Conservation (phyloP, 805 yeast genomes). For the Cyberlindnera petersonii region DNA sequence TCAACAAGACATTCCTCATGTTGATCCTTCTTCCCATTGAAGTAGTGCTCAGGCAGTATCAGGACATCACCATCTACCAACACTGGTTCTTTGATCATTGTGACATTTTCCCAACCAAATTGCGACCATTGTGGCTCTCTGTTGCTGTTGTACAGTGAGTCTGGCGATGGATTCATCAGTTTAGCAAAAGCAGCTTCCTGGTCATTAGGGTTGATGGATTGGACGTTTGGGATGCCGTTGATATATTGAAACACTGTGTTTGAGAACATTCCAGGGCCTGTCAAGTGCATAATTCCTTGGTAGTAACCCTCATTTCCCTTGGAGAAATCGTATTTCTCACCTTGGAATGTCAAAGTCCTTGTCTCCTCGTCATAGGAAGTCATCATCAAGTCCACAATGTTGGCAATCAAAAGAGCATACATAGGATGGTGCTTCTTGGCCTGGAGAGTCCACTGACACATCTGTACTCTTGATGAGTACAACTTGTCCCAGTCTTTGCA, state of each 20-base stretch:
- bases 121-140: conserved; percentile 9
- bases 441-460: conserved; percentile 60
- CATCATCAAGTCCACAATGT: conserved; percentile 48
- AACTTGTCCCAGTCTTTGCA: conserved; percentile 51
- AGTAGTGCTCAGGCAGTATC: conserved; percentile 18
- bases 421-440: conserved; percentile 61
- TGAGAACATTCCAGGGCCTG: conserved; percentile 52
- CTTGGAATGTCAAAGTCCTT: conserved; percentile 23
- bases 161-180: conserved; percentile 9
- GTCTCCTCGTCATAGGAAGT: conserved; percentile 32
- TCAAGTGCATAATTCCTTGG: conserved; percentile 53
- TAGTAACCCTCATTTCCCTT: conserved; percentile 55
- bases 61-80: conserved; percentile 17
- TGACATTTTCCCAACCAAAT: conserved; percentile 25
- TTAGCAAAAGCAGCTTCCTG: conserved; percentile 6
- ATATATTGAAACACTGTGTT: conserved; percentile 29
- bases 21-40: conserved; percentile 16
- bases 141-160: conserved; percentile 9
- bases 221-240: conserved; percentile 8
- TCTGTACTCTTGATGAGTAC: conserved; percentile 50
- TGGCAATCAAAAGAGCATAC: conserved; percentile 48
- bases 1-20: conserved; percentile 12
- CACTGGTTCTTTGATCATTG: conserved; percentile 17
- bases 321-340: conserved; percentile 31
- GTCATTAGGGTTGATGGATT: conserved; percentile 13